Evolutionary conservation across 305 asterid species (phyloP).

Genomic region (Nicotiana rustica): DNA sequence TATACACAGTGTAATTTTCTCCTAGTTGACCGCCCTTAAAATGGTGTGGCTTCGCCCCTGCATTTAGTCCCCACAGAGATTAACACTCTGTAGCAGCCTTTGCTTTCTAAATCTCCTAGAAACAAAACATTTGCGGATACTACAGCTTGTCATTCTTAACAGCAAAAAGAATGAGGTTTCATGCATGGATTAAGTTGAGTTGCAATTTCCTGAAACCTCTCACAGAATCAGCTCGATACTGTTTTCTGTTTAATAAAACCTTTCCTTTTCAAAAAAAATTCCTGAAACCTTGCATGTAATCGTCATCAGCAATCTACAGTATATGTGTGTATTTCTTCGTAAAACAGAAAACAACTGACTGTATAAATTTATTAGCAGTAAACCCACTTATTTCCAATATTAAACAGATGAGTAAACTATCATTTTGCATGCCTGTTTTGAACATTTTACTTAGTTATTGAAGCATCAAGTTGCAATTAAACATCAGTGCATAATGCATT

Average conservation of each 20-base stretch:
- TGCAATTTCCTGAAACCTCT: background rate
- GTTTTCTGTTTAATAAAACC: no score
- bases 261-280: no score
- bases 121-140: background rate
- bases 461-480: background rate
- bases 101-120: slow-evolving; percentile 25
- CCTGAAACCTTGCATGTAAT: background rate
- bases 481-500: background rate
- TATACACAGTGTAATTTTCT: no score
- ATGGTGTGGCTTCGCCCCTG: no score
- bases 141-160: slow-evolving; percentile 20
- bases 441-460: background rate
- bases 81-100: background rate
- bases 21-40: no score
- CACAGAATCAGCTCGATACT: background rate
- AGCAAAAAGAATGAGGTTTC: slow-evolving; percentile 23
- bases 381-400: background rate
- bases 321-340: background rate
- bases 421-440: background rate
- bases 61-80: background rate
- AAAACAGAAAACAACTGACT: slow-evolving; percentile 1
- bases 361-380: background rate
- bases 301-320: background rate
- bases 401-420: background rate
- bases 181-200: slow-evolving; percentile 21